A percentile compares a stretch with the other conserved stretches of the same genome.
Conservation (phyloP, 352 stramenopile species). For the Pythium dissimile region DNA sequence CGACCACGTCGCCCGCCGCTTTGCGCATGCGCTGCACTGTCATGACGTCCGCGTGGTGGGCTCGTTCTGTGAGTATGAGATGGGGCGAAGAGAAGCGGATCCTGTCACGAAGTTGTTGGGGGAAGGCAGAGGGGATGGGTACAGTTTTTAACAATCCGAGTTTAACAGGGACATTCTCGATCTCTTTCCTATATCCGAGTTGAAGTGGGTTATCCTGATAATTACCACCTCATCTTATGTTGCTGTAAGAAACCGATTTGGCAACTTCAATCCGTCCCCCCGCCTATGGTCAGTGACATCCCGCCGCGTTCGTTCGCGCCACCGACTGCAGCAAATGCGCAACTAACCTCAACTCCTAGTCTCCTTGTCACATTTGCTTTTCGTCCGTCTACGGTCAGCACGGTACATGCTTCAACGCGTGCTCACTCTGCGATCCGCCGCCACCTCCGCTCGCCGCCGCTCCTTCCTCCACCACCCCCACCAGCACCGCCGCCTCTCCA, state of each 20-base stretch:
- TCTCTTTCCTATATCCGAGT: too few relatives aligned
- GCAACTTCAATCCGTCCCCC: slow-evolving; percentile 20
- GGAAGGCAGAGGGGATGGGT: neutral
- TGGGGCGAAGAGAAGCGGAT: too few relatives aligned
- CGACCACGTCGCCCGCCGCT: slow-evolving; percentile 55
- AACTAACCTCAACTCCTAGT: neutral
- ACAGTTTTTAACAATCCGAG: slow-evolving; percentile 1
- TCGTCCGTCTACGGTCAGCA: neutral
- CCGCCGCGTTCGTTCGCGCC: slow-evolving; percentile 5
- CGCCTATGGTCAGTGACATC: neutral
- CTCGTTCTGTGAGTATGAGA: too few relatives aligned
- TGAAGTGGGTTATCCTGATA: slow-evolving; percentile 18
- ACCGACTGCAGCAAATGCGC: slow-evolving; percentile 5
- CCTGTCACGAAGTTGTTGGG: too few relatives aligned
- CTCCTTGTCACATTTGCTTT: slow-evolving; percentile 16
- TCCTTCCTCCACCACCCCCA: neutral
- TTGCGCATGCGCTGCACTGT: slow-evolving; percentile 44
- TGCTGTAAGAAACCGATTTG: neutral
- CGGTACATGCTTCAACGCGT: slow-evolving; percentile 5
- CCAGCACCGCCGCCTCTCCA: neutral
- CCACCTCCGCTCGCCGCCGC: neutral
- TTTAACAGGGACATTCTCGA: slow-evolving; percentile 14
- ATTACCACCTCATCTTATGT: too few relatives aligned
- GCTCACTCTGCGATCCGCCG: neutral
- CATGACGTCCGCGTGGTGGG: neutral